Evolutionary conservation across 345 rosid genomes (phyloP), one percentile per base, ranked within the genome.

Genomic region (Eucalyptus pauciflora): DNA sequence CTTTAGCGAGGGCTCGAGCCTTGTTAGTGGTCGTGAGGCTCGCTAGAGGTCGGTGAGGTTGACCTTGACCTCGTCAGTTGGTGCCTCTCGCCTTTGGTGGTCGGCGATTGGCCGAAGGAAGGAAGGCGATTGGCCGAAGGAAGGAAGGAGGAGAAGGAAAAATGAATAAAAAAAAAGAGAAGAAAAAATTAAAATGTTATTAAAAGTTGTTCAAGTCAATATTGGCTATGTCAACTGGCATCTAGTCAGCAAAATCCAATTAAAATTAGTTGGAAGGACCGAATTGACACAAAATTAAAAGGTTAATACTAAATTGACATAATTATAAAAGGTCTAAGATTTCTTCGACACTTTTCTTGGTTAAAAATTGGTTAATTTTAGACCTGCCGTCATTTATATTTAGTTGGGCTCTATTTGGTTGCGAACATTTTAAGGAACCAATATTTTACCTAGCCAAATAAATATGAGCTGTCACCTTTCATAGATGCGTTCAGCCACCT

Each of bases 201-300:
- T 52, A 52, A 52, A 52, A 7, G 56, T 52, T 52, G 10, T 52
- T 1, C 1, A 0, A 51, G 0, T 52, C 0, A 17, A 0, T 1
- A 51, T 51, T 0, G 0, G 1, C 0, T 0, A 0, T 16, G 20
- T 51, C 54, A 16, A 33, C 33, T 33, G 33, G 33, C 33, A 51
- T 16, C 0, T 51, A 51, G 20, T 51, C 17, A 51, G 2, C 1
- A 51, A 51, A 51, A 16, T 33, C 33, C 41, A 37, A 37, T 4
- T 0, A 52, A 52, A 52, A 18, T 52, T 1, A 52, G 0, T 1
- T 52, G 24, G 10, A 52, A 52, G 0, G 24, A 52, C 0, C 1
- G 4, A 52, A 52, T 52, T 52, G 24, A 52, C 1, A 51, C 2
- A 7, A 18, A 3, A 52, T 52, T 1, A 52, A 20, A 52, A 52